Evolutionary conservation across 345 rosid species (phyloP).

Genomic region (Microcos paniculata): DNA sequence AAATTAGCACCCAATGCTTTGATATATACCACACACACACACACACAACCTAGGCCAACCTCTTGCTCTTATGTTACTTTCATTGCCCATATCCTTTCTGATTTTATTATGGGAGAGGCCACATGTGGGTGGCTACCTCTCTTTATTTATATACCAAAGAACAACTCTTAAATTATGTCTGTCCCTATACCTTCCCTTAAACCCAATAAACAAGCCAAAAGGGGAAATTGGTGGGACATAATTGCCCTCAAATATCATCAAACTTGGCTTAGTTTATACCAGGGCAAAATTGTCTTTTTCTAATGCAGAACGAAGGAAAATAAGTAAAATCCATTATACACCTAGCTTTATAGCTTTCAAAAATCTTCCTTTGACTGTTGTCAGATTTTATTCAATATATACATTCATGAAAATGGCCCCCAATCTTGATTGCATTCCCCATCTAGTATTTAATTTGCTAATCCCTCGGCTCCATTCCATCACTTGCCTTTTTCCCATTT

Average conservation of each 20-base stretch:
- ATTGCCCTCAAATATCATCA: conserved; percentile 17
- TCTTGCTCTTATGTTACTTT: conserved; percentile 38
- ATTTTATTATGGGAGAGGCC: conserved; percentile 17
- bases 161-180: conserved; percentile 2
- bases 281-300: conserved; percentile 17
- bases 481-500: conserved; percentile 33
- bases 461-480: conserved; percentile 33
- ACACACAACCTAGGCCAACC: conserved; percentile 17
- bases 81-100: conserved; percentile 14
- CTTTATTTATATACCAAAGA: neutral
- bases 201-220: neutral
- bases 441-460: conserved; percentile 20
- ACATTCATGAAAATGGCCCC: conserved; percentile 17
- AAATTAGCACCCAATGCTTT: conserved; percentile 15
- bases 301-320: conserved; percentile 18
- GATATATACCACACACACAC: neutral
- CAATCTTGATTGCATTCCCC: conserved; percentile 31
- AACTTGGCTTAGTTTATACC: conserved; percentile 1
- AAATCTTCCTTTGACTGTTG: conserved; percentile 46
- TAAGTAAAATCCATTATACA: conserved; percentile 14
- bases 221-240: conserved; percentile 18
- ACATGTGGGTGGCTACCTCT: conserved; percentile 24
- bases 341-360: conserved; percentile 17
- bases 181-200: neutral
- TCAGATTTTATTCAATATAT: conserved; percentile 17